Conservation (phyloP, 306 rosid genomes). For the Sphenostylis stenocarpa region DNA sequence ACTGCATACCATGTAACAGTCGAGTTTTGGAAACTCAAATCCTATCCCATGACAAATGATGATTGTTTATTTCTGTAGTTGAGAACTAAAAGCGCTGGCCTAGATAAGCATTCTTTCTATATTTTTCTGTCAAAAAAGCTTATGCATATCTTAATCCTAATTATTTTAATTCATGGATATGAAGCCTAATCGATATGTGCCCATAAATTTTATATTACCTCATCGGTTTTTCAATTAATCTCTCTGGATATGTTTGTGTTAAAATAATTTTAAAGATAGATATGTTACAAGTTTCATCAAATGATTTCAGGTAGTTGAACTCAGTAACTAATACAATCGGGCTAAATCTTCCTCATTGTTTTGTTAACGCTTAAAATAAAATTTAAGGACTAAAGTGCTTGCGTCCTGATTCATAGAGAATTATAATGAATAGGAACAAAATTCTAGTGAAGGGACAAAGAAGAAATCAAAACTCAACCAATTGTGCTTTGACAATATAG, state of each 20-base stretch:
- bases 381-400: neutral
- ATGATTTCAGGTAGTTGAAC: neutral
- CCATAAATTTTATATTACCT: neutral
- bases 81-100: neutral
- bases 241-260: neutral
- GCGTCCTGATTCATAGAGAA: neutral
- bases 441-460: neutral
- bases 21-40: neutral
- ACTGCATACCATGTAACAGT: neutral
- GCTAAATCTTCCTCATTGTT: neutral
- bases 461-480: neutral
- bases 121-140: neutral
- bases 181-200: neutral
- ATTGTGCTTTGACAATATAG: constrained; percentile 18
- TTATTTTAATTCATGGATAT: neutral
- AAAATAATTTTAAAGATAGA: neutral
- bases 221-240: neutral
- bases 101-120: neutral
- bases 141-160: neutral
- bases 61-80: neutral
- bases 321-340: neutral
- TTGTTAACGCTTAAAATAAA: neutral
- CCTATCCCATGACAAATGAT: neutral
- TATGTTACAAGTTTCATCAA: neutral
- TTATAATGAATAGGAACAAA: neutral